Base-by-base conservation (phyloP, 495 filamentous ascomycete species). In the Schizothecium vesticola region DNA sequence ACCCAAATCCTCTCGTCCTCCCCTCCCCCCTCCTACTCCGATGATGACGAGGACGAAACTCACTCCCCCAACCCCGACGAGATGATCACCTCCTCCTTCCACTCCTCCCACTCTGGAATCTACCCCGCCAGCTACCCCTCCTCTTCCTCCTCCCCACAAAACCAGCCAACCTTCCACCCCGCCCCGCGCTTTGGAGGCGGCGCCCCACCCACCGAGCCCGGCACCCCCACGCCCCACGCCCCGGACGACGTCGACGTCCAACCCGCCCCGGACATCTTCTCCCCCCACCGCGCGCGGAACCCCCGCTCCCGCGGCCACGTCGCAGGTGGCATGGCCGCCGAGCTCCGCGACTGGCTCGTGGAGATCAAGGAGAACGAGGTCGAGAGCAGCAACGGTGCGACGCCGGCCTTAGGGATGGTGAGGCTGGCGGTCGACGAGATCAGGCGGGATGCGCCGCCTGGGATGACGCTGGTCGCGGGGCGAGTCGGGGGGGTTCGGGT, bases 261-360 rank as follows among this genome's bases (percentile, higher is more conserved):
- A 19, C 67, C 66, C 29, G 70, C 73, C 4, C 72, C 77, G 1
- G 80, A 82, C 22, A 75, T 75, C 57, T 82, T 84, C 68, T 84
- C 82, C 4, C 82, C 82, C 2, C 78, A 75, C 31, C 75, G 80
- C 5, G 71, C 73, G 11, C 69, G 65, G 55, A 33, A 43, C 33
- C 33, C 26, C 5, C 79, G 75, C 70, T 84, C 43, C 6, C 43
- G 43, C 43, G 16, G 43, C 0, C 43, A 84, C 64, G 56, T 82
- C 19, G 64, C 77, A 0, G 79, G 79, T 9, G 82, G 82, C 0
- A 72, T 84, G 11, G 82, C 82, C 2, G 73, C 79, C 3, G 77
- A 81, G 66, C 67, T 84, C 3, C 77, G 81, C 19, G 76, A 80
- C 61, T 84, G 81, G 82, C 77, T 84, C 33, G 76, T 82, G 10